These are phyloP conservation scores for Stellera chamaejasme DNA, from an alignment of 345 rosid genomes.

Conservation along the genomic window DNA sequence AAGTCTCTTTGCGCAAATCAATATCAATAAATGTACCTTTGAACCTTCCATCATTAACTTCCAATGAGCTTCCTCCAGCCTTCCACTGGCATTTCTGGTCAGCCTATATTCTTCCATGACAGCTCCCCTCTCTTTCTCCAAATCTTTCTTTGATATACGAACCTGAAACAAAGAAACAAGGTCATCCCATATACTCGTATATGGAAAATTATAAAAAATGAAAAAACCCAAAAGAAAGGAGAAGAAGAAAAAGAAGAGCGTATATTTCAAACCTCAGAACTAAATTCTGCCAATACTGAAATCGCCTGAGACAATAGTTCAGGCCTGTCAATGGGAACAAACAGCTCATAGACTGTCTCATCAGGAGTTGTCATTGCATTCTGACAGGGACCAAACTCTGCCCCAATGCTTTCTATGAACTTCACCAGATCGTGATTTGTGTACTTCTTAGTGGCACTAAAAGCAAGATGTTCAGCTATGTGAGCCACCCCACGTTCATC, in stretches of 20 bases:
- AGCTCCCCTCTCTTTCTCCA: conserved; percentile 88
- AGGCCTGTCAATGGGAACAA: conserved; percentile 89
- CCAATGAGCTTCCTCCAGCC: conserved; percentile 92
- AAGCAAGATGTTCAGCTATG: conserved; percentile 92
- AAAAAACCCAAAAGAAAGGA: neutral
- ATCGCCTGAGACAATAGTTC: conserved; percentile 14
- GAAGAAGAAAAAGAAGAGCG: neutral
- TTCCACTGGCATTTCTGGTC: conserved; percentile 69
- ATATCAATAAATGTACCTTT: neutral
- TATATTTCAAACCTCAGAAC: neutral
- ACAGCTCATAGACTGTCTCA: conserved; percentile 81
- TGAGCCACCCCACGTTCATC: conserved; percentile 95
- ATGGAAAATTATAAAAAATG: neutral
- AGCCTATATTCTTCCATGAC: conserved; percentile 84
- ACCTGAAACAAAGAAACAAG: conserved; percentile 23
- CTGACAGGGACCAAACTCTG: conserved; percentile 95
- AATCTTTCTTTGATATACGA: conserved; percentile 66
- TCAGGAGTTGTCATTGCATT: conserved; percentile 89
- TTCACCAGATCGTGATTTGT: conserved; percentile 88
- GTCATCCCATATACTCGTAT: neutral
- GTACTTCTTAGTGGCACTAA: conserved; percentile 75
- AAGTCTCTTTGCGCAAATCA: neutral
- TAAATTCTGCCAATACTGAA: neutral
- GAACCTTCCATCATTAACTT: conserved; percentile 53
- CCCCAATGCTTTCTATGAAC: conserved; percentile 89